These are phyloP conservation scores for Arachnomyces sp. DNA, from an alignment of 2,329 filamentous ascomycete species.

Conservation along the genomic window DNA sequence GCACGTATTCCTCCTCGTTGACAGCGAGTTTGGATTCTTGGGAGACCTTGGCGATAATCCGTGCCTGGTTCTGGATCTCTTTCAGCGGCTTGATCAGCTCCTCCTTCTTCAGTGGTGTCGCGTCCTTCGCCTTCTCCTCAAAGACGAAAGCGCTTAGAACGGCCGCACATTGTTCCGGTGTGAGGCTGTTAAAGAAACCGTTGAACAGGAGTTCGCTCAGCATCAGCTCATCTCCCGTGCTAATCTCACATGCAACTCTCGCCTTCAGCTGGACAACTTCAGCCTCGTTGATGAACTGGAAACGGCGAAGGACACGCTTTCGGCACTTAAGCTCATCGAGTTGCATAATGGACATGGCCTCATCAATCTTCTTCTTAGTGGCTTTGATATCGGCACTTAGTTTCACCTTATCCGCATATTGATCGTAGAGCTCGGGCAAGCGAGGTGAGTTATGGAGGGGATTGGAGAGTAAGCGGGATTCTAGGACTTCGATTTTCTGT, in stretches of 20 bases:
- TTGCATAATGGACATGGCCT: constrained; percentile 80
- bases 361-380: constrained; percentile 76
- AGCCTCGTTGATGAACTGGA: constrained; percentile 90
- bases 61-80: constrained; percentile 79
- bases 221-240: constrained; percentile 88
- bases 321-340: constrained; percentile 93
- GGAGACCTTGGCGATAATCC: constrained; percentile 84
- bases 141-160: constrained; percentile 93
- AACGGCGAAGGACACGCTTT: constrained; percentile 85
- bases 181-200: constrained; percentile 93
- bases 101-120: constrained; percentile 59
- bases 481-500: constrained; percentile 91
- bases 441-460: constrained; percentile 85
- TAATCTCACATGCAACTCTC: constrained; percentile 95
- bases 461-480: constrained; percentile 80
- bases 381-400: constrained; percentile 72
- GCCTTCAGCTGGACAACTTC: constrained; percentile 97
- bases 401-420: constrained; percentile 73
- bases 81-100: constrained; percentile 78
- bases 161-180: constrained; percentile 77
- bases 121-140: constrained; percentile 83
- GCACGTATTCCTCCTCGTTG: constrained; percentile 91
- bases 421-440: constrained; percentile 73
- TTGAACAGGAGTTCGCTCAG: constrained; percentile 92
- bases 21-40: constrained; percentile 87